Conservation (phyloP, 2,329 filamentous ascomycete species). For the Ascochyta koolunga region DNA sequence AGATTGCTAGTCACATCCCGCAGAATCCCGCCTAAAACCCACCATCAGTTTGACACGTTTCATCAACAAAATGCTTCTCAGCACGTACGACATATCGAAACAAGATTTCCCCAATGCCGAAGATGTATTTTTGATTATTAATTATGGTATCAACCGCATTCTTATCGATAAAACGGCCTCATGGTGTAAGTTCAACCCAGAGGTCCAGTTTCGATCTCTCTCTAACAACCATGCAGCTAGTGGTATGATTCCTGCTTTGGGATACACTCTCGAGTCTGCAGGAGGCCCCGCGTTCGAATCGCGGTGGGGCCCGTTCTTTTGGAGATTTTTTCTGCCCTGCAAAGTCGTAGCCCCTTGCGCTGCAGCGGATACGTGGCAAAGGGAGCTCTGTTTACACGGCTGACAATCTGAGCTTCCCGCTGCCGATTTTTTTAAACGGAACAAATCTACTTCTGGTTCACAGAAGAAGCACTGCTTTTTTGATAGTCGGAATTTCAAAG, state of each 20-base stretch:
- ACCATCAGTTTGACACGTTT: too few relatives aligned
- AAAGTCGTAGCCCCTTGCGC: too few relatives aligned
- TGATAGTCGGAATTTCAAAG: too few relatives aligned
- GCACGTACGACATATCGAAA: too few relatives aligned
- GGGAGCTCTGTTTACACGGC: background rate
- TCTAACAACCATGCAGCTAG: slow-evolving; percentile 7
- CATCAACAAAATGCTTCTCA: too few relatives aligned
- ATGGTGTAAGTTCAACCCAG: slow-evolving; percentile 8
- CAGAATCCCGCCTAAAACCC: too few relatives aligned
- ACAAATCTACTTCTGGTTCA: too few relatives aligned
- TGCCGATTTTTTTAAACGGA: too few relatives aligned
- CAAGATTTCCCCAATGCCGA: too few relatives aligned
- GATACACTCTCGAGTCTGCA: slow-evolving; percentile 6
- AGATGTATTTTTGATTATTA: background rate
- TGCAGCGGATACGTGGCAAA: background rate
- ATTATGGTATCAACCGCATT: background rate
- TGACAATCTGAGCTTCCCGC: too few relatives aligned
- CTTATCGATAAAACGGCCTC: slow-evolving; percentile 21
- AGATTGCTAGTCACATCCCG: too few relatives aligned
- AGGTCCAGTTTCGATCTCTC: background rate
- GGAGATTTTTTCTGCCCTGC: background rate
- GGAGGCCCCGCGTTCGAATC: slow-evolving; percentile 19
- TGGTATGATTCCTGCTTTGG: slow-evolving; percentile 18
- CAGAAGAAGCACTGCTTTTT: too few relatives aligned
- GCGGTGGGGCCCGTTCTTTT: slow-evolving; percentile 12